Evolutionary conservation across 2,329 filamentous ascomycete genomes (phyloP), one percentile per base, ranked within the genome.

Genomic region (Diaporthe citri): DNA sequence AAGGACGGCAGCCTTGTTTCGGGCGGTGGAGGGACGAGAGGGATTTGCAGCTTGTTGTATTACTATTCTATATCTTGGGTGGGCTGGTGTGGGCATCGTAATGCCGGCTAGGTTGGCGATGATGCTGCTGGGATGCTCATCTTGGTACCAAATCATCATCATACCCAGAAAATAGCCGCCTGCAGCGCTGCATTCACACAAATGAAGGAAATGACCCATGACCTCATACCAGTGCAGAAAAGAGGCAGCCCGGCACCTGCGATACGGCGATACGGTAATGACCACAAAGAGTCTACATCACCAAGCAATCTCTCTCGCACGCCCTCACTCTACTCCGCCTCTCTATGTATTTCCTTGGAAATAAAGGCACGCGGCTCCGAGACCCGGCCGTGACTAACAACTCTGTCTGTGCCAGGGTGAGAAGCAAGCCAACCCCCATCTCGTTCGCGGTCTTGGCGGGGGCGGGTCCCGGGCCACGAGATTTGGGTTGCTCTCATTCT

Each of bases 391-490:
- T 46, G 59, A 62, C 39, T 22, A 15, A 31, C 2, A 52, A 10
- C n/a, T 20, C 9, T 20, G 9, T 36, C 41, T 39, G 17, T 57
- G 15, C 15, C 55, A 36, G 31, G 17, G 20, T 22, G 6, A 59
- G 34, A 34, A 52, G 34, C 36, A 59, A 25, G 13, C 36, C 25
- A 13, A 36, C n/a, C 57, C 57, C 12, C 36, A 72, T 55, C 52
- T 64, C 71, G 71, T 41, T 36, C 34, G 25, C 4, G 28, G 71
- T 43, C 71, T 72, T 72, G 71, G 71, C 71, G 60, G 43, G 36
- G 56, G 70, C 12, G 56, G 48, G 34, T 72, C 57, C n/a, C 31
- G n/a, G 46, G 43, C 55, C 46, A 72, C 57, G 57, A 72, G 71
- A 72, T 64, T 72, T 64, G 71, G 25, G 39, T 43, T 59, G 56